Evolutionary conservation across 2,329 filamentous ascomycete genomes (phyloP).

Genomic region (Ceratocystis albifundus): DNA sequence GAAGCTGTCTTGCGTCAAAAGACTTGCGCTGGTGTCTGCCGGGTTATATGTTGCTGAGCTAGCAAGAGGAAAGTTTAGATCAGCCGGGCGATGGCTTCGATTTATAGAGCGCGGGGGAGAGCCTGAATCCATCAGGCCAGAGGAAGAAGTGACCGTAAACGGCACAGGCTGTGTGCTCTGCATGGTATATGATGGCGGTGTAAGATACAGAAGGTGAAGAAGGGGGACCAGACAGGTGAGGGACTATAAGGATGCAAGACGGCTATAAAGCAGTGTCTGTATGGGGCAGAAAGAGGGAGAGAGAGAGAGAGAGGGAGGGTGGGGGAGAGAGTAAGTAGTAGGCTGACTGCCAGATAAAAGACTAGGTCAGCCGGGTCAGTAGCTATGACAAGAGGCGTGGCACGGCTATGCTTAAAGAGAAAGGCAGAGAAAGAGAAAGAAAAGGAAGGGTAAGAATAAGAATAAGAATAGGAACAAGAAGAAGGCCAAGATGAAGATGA

Average conservation of each 20-base stretch:
- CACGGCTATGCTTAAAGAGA: background rate
- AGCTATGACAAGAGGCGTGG: background rate
- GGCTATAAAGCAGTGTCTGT: background rate
- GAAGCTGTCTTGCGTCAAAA: background rate
- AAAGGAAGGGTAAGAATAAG: background rate
- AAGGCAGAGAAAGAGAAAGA: background rate
- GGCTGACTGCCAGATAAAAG: background rate
- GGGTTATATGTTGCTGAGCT: background rate
- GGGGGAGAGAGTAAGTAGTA: too few relatives aligned
- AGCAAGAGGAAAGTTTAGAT: background rate
- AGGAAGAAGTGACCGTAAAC: background rate
- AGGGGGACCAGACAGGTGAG: background rate
- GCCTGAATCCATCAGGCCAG: background rate
- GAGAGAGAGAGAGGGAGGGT: background rate
- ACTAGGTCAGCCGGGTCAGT: background rate
- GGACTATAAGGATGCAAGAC: background rate
- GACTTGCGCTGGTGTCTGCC: background rate
- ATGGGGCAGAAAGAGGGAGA: background rate
- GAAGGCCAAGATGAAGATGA: background rate
- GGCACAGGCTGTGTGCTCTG: background rate
- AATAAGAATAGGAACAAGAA: too few relatives aligned
- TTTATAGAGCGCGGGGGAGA: slow-evolving; percentile 4
- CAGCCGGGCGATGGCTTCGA: slow-evolving; percentile 1
- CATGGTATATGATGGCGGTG: background rate
- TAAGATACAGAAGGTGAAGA: background rate